A percentile compares a stretch with the other conserved stretches of the same genome.
Evolutionary conservation across 192 early-diverging fungal species (phyloP).

Genomic region (Obelidium mucronatum): DNA sequence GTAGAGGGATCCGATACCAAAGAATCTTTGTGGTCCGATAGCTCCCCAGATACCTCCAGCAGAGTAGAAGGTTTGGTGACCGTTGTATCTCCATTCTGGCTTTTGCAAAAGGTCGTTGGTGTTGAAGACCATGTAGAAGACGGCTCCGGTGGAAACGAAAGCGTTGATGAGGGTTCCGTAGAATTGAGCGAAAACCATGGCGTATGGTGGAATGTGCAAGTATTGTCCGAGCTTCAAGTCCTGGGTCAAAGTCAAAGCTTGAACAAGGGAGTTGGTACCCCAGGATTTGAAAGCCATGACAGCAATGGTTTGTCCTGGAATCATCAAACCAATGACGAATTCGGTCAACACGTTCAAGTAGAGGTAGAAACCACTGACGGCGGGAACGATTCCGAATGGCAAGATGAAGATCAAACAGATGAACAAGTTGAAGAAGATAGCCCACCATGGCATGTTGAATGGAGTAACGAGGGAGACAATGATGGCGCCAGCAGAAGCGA

Average conservation of each 20-base stretch:
- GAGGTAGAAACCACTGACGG: constrained; percentile 29
- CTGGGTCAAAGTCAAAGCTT: constrained; percentile 65
- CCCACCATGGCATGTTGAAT: constrained; percentile 43
- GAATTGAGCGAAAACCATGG: constrained; percentile 80
- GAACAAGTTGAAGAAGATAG: constrained; percentile 40
- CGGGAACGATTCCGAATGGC: constrained; percentile 68
- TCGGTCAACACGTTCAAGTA: constrained; percentile 69
- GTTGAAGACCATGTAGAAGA: constrained; percentile 44
- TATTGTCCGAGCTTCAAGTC: constrained; percentile 73
- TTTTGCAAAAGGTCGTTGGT: constrained; percentile 15
- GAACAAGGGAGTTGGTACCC: constrained; percentile 69
- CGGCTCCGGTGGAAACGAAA: constrained; percentile 71
- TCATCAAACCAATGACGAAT: constrained; percentile 64
- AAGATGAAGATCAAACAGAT: constrained; percentile 62
- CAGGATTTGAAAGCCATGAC: constrained; percentile 78
- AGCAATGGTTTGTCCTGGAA: constrained; percentile 68
- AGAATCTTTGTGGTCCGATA: constrained; percentile 69
- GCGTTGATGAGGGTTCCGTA: constrained; percentile 74
- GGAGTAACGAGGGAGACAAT: neutral
- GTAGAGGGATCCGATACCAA: constrained; percentile 50
- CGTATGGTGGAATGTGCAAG: constrained; percentile 76
- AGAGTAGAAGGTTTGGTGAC: constrained; percentile 35
- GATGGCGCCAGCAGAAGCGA: constrained; percentile 39
- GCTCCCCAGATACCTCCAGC: constrained; percentile 55
- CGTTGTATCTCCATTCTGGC: constrained; percentile 20